Base-by-base conservation (phyloP, 1,139 yeast genomes). In the Meyerozyma athensensis region DNA sequence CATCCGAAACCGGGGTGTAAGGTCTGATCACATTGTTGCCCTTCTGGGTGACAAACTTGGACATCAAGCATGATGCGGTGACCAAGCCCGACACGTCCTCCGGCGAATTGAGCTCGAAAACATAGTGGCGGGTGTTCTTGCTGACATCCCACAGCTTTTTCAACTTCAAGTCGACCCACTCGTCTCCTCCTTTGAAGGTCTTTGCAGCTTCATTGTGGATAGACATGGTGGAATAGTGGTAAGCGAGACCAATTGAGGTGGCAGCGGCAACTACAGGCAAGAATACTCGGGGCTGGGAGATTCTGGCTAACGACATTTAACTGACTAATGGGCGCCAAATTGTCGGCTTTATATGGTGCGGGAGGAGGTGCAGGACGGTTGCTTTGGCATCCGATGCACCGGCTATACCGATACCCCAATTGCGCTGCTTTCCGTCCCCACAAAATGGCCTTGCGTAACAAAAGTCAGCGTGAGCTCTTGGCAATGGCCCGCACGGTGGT, bases 11-110 rank as follows among this genome's bases (percentile, higher is more conserved):
- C 41, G 99, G 98, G 26, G 99, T 94, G 73, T 94, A 94, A 34
- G 99, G 98, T 70, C 99, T 84, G 47, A 94, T 74, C 42, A 92
- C 96, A 54, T 82, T 81, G 65, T 72, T 79, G 49, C 97, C 97
- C 68, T 87, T 87, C 43, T 79, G 76, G 40, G 92, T 83, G 41
- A 82, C 85, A 49, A 69, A 87, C 69, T 89, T 89, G 59, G 95
- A 77, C 61, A 92, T 60, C 38, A 94, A 61, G 49, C 83, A 79
- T 30, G 95, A 86, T 32, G 97, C 96, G 42, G 82, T 75, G 49
- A 77, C 70, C 52, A 92, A 74, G 20, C 99, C 99, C 33, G 89
- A 74, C 28, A 71, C 78, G 42, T 81, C 77, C 52, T 84, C 87
- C 35, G 74, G 63, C 39, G 73, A 61, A 30, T 87, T 86, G 50